A percentile compares a stretch with the other conserved stretches of the same genome.
Evolutionary conservation across 75 land plant genomes (phyloP).

Genomic region (Selaginella tamariscina): DNA sequence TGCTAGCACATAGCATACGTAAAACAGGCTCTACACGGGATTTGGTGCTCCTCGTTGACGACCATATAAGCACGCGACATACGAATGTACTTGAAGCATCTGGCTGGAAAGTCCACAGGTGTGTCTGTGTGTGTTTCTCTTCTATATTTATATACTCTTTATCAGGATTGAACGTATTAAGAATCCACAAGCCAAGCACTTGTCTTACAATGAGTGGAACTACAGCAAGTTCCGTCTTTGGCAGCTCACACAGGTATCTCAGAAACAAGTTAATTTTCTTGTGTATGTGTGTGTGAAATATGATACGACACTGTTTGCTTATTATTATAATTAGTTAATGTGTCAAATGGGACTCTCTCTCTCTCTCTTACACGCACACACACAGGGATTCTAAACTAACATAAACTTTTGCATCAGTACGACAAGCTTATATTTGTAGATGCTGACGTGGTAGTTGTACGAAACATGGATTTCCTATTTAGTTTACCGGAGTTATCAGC

Average conservation of each 20-base stretch:
- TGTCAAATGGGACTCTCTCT: too few species aligned
- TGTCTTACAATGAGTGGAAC: neutral
- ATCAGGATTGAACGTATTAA: neutral
- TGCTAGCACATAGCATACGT: neutral
- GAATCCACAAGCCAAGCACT: neutral
- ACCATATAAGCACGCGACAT: neutral
- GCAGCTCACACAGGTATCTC: neutral
- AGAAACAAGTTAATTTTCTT: too few species aligned
- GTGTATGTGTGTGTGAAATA: too few species aligned
- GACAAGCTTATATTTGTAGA: constrained; percentile 2
- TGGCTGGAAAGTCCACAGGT: neutral
- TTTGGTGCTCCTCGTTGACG: neutral
- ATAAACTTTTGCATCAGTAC: too few species aligned
- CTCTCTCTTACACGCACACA: too few species aligned
- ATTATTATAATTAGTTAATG: too few species aligned
- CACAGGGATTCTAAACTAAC: too few species aligned
- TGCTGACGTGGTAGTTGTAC: neutral
- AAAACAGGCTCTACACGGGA: neutral
- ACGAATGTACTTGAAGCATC: neutral
- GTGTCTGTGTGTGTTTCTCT: too few species aligned
- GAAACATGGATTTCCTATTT: constrained; percentile 11
- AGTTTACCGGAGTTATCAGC: neutral
- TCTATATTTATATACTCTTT: too few species aligned
- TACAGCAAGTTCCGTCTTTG: neutral
- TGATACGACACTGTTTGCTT: too few species aligned